Evolutionary conservation across 2,329 filamentous ascomycete genomes (phyloP).

Genomic region (Ilyonectria mors-panacis): DNA sequence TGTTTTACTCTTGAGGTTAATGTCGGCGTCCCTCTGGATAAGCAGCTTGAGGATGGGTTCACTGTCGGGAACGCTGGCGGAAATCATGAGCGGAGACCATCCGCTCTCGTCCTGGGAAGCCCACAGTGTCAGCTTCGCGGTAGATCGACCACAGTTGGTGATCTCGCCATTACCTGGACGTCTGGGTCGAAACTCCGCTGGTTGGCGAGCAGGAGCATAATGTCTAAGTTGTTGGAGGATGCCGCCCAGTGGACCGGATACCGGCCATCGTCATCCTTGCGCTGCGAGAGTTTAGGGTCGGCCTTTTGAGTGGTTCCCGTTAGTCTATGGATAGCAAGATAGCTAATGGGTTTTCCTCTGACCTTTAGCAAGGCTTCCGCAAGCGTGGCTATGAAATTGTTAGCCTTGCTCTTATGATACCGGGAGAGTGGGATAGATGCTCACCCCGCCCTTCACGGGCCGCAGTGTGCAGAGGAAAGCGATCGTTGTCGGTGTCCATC

Average conservation of each 20-base stretch:
- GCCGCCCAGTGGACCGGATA: conserved; percentile 95
- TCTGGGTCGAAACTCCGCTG: conserved; percentile 86
- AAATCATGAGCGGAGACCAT: conserved; percentile 90
- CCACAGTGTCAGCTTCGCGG: not conserved
- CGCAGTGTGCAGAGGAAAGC: conserved; percentile 89
- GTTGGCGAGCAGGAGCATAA: conserved; percentile 80
- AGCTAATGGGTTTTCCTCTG: not conserved
- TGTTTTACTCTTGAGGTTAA: conserved; percentile 77
- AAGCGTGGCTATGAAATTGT: conserved; percentile 66
- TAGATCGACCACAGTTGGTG: no score
- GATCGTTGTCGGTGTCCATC: conserved; percentile 62
- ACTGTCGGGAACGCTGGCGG: conserved; percentile 79
- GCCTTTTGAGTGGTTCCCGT: conserved; percentile 63
- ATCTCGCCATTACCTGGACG: conserved; percentile 70
- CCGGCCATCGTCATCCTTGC: conserved; percentile 87
- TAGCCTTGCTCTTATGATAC: conserved; percentile 21
- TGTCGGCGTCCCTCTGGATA: conserved; percentile 78
- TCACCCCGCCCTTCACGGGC: conserved; percentile 87
- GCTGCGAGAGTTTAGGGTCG: conserved; percentile 81
- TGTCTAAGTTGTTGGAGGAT: conserved; percentile 83
- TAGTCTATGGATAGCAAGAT: not conserved
- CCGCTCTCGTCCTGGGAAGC: conserved; percentile 77
- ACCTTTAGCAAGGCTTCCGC: conserved; percentile 74
- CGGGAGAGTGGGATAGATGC: conserved; percentile 41
- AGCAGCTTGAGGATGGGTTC: conserved; percentile 79